Percentiles rank a stretch among this genome's conserved stretches.
These are phyloP conservation scores for Pezicula radicicola DNA, from an alignment of 2,329 filamentous ascomycete genomes.

Conservation along the genomic window DNA sequence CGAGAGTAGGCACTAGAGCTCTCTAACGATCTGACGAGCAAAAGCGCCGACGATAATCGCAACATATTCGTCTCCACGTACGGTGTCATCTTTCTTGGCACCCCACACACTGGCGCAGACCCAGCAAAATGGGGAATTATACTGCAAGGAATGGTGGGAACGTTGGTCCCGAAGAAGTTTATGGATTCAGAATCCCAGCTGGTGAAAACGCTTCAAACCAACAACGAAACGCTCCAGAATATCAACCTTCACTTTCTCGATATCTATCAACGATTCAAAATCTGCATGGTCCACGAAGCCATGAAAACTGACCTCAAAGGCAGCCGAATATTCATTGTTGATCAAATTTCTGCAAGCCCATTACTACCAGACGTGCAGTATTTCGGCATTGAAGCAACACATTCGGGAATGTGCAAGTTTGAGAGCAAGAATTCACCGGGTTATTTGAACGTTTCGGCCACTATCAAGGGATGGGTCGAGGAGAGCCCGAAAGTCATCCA, in stretches of 20 bases:
- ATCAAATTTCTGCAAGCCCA: slow-evolving; percentile 66
- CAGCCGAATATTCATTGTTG: slow-evolving; percentile 62
- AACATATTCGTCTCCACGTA: slow-evolving; percentile 74
- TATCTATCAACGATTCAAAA: slow-evolving; percentile 66
- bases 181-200: slow-evolving; percentile 67
- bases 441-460: slow-evolving; percentile 36
- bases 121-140: slow-evolving; percentile 65
- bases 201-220: slow-evolving; percentile 66
- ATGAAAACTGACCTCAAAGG: slow-evolving; percentile 67
- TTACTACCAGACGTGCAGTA: slow-evolving; percentile 67
- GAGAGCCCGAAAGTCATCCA: slow-evolving; percentile 18
- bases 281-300: slow-evolving; percentile 76
- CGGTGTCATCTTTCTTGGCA: slow-evolving; percentile 74
- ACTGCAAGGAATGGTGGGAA: slow-evolving; percentile 65
- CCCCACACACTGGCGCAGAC: slow-evolving; percentile 69
- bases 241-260: slow-evolving; percentile 73
- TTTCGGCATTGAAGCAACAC: slow-evolving; percentile 72
- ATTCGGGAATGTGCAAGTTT: slow-evolving; percentile 72
- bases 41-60: slow-evolving; percentile 60
- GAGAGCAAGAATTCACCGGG: slow-evolving; percentile 61
- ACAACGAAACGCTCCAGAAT: slow-evolving; percentile 71
- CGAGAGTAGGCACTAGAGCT: slow-evolving; percentile 53
- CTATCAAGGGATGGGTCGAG: slow-evolving; percentile 25
- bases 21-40: slow-evolving; percentile 57
- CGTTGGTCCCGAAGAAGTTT: slow-evolving; percentile 61